Percentiles rank a stretch among this genome's conserved stretches.
These are phyloP conservation scores for Colletotrichum sp. DNA, from an alignment of 2,329 filamentous ascomycete genomes.

Conservation along the genomic window DNA sequence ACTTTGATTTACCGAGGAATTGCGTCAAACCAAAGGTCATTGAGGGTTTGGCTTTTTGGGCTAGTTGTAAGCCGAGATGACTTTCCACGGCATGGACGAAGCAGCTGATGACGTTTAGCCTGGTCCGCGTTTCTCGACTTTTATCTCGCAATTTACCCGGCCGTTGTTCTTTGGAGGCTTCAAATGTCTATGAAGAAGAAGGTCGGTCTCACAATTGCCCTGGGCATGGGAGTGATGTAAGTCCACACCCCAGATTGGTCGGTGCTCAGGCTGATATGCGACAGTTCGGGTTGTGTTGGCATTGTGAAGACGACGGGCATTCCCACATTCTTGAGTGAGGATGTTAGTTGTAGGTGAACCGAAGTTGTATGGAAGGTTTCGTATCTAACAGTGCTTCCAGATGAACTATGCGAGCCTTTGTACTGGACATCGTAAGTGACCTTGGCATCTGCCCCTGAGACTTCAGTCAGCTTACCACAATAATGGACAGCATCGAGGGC, in stretches of 20 bases:
- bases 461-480: not conserved
- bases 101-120: not conserved
- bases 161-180: conserved; percentile 24
- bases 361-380: fast-evolving
- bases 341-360: not conserved
- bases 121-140: conserved; percentile 24
- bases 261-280: not conserved
- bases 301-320: not conserved
- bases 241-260: not conserved
- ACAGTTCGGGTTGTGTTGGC: not conserved
- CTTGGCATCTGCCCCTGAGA: not conserved
- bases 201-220: conserved; percentile 26
- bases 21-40: not conserved
- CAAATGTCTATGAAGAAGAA: conserved; percentile 28
- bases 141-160: conserved; percentile 29
- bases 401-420: not conserved
- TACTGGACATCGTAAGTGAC: not conserved
- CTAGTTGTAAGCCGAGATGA: not conserved
- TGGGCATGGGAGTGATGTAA: conserved; percentile 31
- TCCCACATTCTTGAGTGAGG: not conserved
- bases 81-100: not conserved
- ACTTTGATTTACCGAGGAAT: not conserved
- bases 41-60: not conserved
- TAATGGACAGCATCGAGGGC: not conserved
- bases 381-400: not conserved